phyloP scores from a whole-genome alignment of 1,139 yeast species.

The Taiozyma sp. region DNA sequence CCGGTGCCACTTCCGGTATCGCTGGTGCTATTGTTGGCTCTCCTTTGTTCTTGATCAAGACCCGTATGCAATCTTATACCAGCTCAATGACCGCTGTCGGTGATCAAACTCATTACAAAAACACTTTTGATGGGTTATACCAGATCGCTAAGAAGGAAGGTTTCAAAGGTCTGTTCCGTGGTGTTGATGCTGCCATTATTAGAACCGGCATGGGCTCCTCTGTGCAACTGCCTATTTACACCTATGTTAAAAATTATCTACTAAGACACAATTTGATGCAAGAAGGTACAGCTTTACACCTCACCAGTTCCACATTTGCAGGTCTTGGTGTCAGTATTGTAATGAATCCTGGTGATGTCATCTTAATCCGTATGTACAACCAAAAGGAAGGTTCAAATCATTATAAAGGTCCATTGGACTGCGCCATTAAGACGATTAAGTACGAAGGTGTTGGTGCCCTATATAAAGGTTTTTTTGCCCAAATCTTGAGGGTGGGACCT shows the following conservation, averaged over 20 bases:
- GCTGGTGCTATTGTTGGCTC: slow-evolving; percentile 89
- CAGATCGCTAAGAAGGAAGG: slow-evolving; percentile 68
- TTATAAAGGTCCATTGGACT: slow-evolving; percentile 84
- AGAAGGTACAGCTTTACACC: slow-evolving; percentile 68
- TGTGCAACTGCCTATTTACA: slow-evolving; percentile 92
- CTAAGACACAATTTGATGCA: slow-evolving; percentile 40
- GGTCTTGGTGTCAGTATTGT: slow-evolving; percentile 93
- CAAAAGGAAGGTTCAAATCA: slow-evolving; percentile 76
- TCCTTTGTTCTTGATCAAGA: slow-evolving; percentile 86
- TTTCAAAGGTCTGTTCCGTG: slow-evolving; percentile 72
- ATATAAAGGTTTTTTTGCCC: slow-evolving; percentile 94
- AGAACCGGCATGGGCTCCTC: slow-evolving; percentile 96
- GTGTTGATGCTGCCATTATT: slow-evolving; percentile 90
- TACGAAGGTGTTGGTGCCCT: slow-evolving; percentile 85
- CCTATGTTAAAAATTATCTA: slow-evolving; percentile 59
- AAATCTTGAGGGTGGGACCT: slow-evolving; percentile 86
- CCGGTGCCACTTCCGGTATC: slow-evolving; percentile 83
- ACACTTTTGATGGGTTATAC: slow-evolving; percentile 61
- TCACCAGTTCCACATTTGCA: slow-evolving; percentile 69
- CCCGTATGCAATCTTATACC: slow-evolving; percentile 79
- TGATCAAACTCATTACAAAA: slow-evolving; percentile 82
- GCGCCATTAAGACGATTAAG: slow-evolving; percentile 72
- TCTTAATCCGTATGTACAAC: slow-evolving; percentile 89
- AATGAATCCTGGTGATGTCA: slow-evolving; percentile 97
- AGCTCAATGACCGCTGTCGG: slow-evolving; percentile 71